A percentile compares a stretch with the other conserved stretches of the same genome.
Evolutionary conservation across 495 filamentous ascomycete genomes (phyloP).

Genomic region (Xylaria flabelliformis): DNA sequence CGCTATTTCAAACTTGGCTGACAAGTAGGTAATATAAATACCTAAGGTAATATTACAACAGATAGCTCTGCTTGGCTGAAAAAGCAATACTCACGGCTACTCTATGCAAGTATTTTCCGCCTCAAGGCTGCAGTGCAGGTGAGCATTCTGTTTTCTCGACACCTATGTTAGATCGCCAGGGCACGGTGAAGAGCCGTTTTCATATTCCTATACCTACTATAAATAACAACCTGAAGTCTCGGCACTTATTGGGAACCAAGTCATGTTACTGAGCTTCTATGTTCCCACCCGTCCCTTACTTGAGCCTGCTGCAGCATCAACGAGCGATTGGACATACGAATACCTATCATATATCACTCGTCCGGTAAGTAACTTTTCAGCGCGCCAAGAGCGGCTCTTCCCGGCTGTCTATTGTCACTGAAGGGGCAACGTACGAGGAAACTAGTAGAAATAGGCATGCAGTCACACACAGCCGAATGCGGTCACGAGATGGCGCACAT

Average conservation of each 20-base stretch:
- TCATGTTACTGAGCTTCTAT: background rate
- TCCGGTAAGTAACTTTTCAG: background rate
- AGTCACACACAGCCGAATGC: conserved; percentile 43
- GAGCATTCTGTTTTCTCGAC: background rate
- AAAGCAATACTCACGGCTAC: conserved; percentile 2
- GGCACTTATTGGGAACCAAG: background rate
- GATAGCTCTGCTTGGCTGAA: background rate
- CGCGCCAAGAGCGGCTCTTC: conserved; percentile 23
- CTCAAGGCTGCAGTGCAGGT: background rate
- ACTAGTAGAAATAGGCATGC: conserved; percentile 31
- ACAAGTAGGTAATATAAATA: background rate
- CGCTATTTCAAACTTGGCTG: conserved; percentile 2
- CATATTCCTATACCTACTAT: background rate
- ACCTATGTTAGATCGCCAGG: conserved; percentile 5
- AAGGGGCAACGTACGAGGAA: conserved; percentile 12
- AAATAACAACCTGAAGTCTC: background rate
- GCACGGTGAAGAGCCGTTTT: background rate
- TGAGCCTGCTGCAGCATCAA: background rate
- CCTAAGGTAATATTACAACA: background rate
- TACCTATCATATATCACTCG: conserved; percentile 4
- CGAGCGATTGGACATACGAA: background rate
- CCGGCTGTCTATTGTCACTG: conserved; percentile 9
- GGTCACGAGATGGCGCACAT: conserved; percentile 37
- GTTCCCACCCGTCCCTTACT: background rate
- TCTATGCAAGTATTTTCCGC: background rate